Conservation (phyloP, 192 early-diverging fungal genomes). For the Podila epigama region DNA sequence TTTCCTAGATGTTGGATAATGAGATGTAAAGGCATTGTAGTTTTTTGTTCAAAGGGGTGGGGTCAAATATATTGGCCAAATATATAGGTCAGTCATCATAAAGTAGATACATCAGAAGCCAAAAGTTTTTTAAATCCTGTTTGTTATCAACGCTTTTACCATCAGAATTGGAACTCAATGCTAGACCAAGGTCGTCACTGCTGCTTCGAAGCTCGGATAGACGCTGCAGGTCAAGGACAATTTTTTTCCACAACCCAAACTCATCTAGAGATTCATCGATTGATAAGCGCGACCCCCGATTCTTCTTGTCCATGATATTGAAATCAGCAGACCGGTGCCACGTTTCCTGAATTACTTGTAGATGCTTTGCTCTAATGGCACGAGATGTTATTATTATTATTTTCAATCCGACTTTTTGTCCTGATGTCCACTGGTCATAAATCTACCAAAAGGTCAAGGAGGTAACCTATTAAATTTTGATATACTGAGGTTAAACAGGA, state of each 20-base stretch:
- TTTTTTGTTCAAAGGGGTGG: background rate
- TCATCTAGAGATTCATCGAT: conserved; percentile 24
- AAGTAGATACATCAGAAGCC: background rate
- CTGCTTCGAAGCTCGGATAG: conserved; percentile 21
- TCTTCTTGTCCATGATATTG: conserved; percentile 4
- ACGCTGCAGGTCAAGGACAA: conserved; percentile 13
- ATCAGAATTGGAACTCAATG: conserved; percentile 18
- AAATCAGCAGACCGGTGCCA: no score
- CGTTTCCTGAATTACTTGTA: no score
- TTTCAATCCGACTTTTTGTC: no score
- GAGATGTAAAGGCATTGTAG: background rate
- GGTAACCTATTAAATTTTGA: no score
- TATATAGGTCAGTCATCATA: background rate
- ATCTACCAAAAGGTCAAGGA: no score
- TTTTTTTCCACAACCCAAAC: conserved; percentile 21
- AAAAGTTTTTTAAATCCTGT: background rate
- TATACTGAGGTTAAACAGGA: no score
- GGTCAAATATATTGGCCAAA: background rate
- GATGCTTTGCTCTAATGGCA: no score
- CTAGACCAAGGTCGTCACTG: conserved; percentile 8
- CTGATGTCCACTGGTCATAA: no score
- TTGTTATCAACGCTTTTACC: no score
- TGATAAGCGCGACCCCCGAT: background rate
- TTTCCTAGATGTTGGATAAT: conserved; percentile 12
- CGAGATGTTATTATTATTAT: no score